phyloP scores from a whole-genome alignment of 2,329 filamentous ascomycete species.

The Beauveria sp. region DNA sequence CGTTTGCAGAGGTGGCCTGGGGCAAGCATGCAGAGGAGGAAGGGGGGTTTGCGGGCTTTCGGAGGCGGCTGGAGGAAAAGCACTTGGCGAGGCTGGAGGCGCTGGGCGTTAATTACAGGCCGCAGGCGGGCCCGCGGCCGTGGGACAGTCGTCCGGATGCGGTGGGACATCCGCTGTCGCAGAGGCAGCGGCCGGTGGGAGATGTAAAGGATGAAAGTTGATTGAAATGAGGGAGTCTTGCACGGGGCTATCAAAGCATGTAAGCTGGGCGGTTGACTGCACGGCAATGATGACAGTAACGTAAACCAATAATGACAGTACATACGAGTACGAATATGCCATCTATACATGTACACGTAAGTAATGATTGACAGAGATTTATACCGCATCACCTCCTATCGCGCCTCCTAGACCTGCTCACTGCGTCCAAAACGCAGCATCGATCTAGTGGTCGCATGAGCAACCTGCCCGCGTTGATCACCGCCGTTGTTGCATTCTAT shows the following conservation, averaged over 20 bases:
- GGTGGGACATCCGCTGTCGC: constrained; percentile 10
- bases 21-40: constrained; percentile 6
- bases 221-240: constrained; percentile 1
- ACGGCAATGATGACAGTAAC: no score
- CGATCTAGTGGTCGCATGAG: not conserved
- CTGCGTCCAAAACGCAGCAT: not conserved
- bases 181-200: not conserved
- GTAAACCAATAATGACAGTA: no score
- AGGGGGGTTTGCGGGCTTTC: constrained; percentile 5
- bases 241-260: not conserved
- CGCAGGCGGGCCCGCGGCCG: constrained; percentile 13
- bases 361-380: not conserved
- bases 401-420: not conserved
- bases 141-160: constrained; percentile 14
- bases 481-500: not conserved
- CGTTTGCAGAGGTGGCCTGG: constrained; percentile 15
- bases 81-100: constrained; percentile 12
- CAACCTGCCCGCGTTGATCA: not conserved
- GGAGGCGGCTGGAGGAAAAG: constrained; percentile 2
- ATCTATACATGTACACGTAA: not conserved
- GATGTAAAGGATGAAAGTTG: not conserved
- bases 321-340: no score
- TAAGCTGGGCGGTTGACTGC: not conserved
- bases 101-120: constrained; percentile 13
- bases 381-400: no score